A percentile compares a stretch with the other conserved stretches of the same genome.
These are phyloP conservation scores for Zygosaccharomyces sapae DNA, from an alignment of 1,139 yeast genomes.

Conservation along the genomic window DNA sequence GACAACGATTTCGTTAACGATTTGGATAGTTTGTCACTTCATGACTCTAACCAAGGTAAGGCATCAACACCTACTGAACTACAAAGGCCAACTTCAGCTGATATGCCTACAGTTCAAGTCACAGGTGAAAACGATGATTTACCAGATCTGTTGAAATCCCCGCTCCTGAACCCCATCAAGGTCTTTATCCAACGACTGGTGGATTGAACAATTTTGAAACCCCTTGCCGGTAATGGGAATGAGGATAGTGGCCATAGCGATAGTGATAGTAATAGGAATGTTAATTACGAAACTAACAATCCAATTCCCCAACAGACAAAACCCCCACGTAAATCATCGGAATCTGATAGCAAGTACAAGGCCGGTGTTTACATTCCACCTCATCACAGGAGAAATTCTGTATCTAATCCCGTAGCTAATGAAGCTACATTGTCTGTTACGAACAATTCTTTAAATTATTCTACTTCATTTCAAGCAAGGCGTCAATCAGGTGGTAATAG, in stretches of 20 bases:
- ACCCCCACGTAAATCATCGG: conserved; percentile 10
- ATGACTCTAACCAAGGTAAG: conserved; percentile 12
- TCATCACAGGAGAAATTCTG: conserved; percentile 42
- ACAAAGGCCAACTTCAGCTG: conserved; percentile 8
- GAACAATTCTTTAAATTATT: conserved; percentile 22
- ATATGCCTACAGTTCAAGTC: conserved; percentile 19
- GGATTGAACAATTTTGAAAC: neutral
- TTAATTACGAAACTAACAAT: conserved; percentile 15
- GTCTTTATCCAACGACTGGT: neutral
- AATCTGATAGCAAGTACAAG: conserved; percentile 30
- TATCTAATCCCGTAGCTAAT: conserved; percentile 14
- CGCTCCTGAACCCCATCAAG: conserved; percentile 8
- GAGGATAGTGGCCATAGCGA: conserved; percentile 7
- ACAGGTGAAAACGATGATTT: conserved; percentile 14
- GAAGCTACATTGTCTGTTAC: conserved; percentile 28
- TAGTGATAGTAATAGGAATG: neutral
- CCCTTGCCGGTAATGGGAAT: conserved; percentile 7
- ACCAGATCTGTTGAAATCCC: conserved; percentile 35
- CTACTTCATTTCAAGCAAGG: conserved; percentile 9
- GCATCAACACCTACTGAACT: conserved; percentile 1
- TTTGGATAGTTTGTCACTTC: conserved; percentile 26
- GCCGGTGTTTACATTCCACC: conserved; percentile 44
- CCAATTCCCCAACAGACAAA: neutral
- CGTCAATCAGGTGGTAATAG: neutral
- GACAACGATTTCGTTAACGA: conserved; percentile 33